Conservation (phyloP, 495 filamentous ascomycete species). For the Penicillium goetzii region DNA sequence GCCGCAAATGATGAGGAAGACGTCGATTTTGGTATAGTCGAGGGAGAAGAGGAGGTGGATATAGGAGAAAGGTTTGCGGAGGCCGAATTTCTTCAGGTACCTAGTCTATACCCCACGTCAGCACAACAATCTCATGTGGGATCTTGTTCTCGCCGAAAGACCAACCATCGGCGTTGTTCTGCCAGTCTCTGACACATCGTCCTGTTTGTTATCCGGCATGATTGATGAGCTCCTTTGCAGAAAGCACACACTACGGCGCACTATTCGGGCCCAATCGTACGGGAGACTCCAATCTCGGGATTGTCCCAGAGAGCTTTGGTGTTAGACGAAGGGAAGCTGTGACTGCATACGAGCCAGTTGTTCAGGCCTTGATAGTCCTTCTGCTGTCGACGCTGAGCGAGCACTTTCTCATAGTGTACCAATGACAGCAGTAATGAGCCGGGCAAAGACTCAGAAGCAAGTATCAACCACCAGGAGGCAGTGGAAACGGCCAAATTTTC, state of each 20-base stretch:
- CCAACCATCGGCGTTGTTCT: neutral
- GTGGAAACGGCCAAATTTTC: neutral
- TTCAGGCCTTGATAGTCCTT: neutral
- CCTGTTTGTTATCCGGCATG: constrained; percentile 1
- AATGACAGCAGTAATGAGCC: neutral
- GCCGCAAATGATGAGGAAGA: constrained; percentile 42
- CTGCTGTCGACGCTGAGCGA: neutral
- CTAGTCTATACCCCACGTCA: neutral
- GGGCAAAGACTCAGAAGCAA: neutral
- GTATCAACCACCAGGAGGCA: neutral
- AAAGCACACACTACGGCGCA: neutral
- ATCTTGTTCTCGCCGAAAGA: neutral
- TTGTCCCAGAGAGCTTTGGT: neutral
- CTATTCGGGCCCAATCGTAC: neutral
- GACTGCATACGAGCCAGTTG: neutral
- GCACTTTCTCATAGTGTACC: neutral
- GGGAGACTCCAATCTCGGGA: neutral
- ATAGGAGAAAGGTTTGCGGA: constrained; percentile 31
- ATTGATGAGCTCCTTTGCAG: neutral
- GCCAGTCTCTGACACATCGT: neutral
- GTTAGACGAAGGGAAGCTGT: neutral
- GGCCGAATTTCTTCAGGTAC: constrained; percentile 22
- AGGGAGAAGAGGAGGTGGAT: constrained; percentile 37
- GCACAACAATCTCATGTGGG: neutral
- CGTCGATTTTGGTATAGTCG: constrained; percentile 36